Evolutionary conservation across 1,139 yeast genomes (phyloP), one percentile per base, ranked within the genome.

Genomic region (Debaryomycetaceae sp.): DNA sequence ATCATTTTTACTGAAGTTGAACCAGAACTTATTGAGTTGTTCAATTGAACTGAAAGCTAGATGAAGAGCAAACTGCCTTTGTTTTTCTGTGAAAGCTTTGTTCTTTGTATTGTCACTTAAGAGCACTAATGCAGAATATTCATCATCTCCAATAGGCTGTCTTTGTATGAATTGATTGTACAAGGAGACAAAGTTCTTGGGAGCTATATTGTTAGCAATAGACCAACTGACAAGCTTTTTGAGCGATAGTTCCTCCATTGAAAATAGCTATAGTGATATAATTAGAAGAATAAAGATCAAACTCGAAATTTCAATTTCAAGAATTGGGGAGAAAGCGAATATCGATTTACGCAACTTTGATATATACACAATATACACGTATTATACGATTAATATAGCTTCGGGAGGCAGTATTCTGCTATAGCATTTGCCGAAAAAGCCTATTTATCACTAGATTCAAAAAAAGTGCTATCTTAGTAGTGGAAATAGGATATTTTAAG

Each of bases 151-250:
- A 0, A 58, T 42, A 1, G 51, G 43, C 2, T 22, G 16, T 28
- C 38, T 33, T 13, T 43, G 41, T 34, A 49, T 44, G 14, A 58
- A 43, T 40, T 58, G 58, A 17, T 46, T 43, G 42, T 47, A 58
- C 15, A 60, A 40, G 5, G 46, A 44, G 2, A 52, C 33, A 40
- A 60, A 59, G 15, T 46, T 50, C 35, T 48, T 46, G 30, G 47
- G 47, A 0, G 53, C 26, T 1, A 53, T 40, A 31, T 46, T 49
- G 29, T 53, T 37, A 19, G 38, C 42, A 24, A 50, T 43, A 6
- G 55, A 41, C n/a, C 47, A 42, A 16, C 39, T 43, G 6, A 57
- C 42, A 18, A 58, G 43, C 37, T 42, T 51, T 19, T 47, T 43
- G 17, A 52, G 45, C 3, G 55, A 39, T 14, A 30, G 31, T 30